Percentiles rank a stretch among this genome's conserved stretches.
phyloP scores from a whole-genome alignment of 2,329 filamentous ascomycete genomes.

The Cladophialophora yegresii region DNA sequence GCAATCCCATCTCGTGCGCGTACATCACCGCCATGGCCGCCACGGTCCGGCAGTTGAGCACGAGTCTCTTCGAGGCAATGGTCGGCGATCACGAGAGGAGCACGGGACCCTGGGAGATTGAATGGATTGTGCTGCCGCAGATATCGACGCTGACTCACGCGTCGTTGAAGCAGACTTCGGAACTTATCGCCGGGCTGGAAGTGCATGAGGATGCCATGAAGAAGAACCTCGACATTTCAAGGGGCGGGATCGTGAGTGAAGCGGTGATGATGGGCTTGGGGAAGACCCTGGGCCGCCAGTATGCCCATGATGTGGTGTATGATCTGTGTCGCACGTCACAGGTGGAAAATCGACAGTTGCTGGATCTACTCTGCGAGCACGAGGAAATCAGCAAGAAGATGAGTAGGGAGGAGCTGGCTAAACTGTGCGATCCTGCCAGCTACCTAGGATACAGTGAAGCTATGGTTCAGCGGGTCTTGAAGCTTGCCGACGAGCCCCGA shows the following conservation, averaged over 20 bases:
- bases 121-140: constrained; percentile 60
- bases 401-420: constrained; percentile 52
- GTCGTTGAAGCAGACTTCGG: constrained; percentile 56
- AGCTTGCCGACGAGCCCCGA: constrained; percentile 22
- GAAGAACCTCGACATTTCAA: constrained; percentile 54
- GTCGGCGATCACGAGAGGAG: constrained; percentile 61
- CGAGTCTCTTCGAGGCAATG: constrained; percentile 59
- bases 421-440: constrained; percentile 59
- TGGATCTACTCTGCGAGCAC: constrained; percentile 49
- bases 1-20: constrained; percentile 61
- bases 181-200: constrained; percentile 55
- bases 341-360: constrained; percentile 47
- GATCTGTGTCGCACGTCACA: constrained; percentile 55
- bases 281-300: constrained; percentile 54
- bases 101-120: constrained; percentile 61
- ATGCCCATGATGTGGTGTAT: constrained; percentile 61
- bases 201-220: constrained; percentile 56
- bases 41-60: constrained; percentile 55
- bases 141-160: constrained; percentile 58
- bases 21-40: constrained; percentile 59
- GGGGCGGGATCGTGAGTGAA: constrained; percentile 59
- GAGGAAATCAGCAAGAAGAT: constrained; percentile 50
- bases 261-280: constrained; percentile 62
- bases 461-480: constrained; percentile 43
- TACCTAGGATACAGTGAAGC: constrained; percentile 44